Base-by-base conservation (phyloP, 768 basidiomycete species). In the Tricholoma sp. region DNA sequence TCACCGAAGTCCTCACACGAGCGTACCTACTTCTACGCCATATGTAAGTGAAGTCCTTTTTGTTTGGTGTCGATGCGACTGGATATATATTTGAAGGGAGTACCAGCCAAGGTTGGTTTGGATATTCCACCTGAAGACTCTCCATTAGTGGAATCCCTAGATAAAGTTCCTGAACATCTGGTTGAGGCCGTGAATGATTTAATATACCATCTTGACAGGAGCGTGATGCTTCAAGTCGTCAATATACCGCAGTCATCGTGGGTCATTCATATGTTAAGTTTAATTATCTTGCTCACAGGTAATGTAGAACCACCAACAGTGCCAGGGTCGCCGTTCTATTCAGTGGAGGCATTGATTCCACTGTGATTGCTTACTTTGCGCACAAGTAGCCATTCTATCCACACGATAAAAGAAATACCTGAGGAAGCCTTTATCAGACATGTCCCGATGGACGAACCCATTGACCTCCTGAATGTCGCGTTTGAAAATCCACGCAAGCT, bases 301-400 rank as follows among this genome's bases (percentile, higher is more conserved):
- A 37, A 43, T 39, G n/a, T 50, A 50, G 47, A 12, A 31, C 18
- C 12, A 2, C 24, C 9, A n/a, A 18, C 29, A 50, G n/a, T 50
- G 47, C 47, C 4, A 79, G 87, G 52, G 76, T 97, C 2, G 94
- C 89, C 2, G 79, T 99, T 8, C 79, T 99, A 8, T 99, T 98
- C 70, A 96, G 93, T 35, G 97, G 97, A 29, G 97, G 97, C 0
- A 92, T 99, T 45, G 97, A 99, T 68, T 98, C 88, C 10, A 88
- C 95, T 0, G 74, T 91, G 39, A 64, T 98, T 6, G 84, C 95
- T 0, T 87, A 82, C 65, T 76, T 99, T 5, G 89, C 93, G 1
- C 82, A 95, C 64, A 76, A 76, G 88, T 91, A 65, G 52, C 80
- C 29, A 24, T 35, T 14, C 14, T 39, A 51, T 31, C 14, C 4